phyloP scores from a whole-genome alignment of 1,284 basidiomycete species.

The Microbotryum silenes-acaulis region DNA sequence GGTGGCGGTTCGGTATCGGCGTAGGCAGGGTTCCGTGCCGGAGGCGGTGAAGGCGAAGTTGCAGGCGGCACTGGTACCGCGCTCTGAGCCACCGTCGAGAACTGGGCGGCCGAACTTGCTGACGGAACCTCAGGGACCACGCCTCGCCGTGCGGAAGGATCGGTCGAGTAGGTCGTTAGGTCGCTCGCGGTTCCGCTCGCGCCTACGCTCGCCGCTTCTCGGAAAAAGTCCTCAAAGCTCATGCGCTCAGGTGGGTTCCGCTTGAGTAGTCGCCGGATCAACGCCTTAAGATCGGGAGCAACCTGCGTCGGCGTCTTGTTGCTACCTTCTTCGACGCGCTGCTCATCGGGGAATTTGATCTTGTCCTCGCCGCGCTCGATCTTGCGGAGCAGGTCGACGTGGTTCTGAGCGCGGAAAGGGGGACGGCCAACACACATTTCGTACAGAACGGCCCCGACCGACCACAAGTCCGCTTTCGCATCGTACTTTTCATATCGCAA shows the following conservation, averaged over 20 bases:
- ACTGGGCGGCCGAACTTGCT: background rate
- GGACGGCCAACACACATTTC: slow-evolving; percentile 92
- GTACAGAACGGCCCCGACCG: slow-evolving; percentile 90
- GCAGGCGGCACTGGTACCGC: background rate
- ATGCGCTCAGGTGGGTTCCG: slow-evolving; percentile 77
- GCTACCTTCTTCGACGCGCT: slow-evolving; percentile 25
- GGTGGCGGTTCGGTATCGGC: slow-evolving; percentile 21
- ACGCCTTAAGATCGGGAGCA: slow-evolving; percentile 73
- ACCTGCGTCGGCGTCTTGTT: slow-evolving; percentile 44
- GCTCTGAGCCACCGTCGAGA: background rate
- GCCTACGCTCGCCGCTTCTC: slow-evolving; percentile 43
- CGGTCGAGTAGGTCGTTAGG: slow-evolving; percentile 34
- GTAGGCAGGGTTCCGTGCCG: slow-evolving; percentile 2
- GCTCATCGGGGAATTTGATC: slow-evolving; percentile 87
- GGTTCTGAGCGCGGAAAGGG: slow-evolving; percentile 90
- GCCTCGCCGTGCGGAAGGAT: slow-evolving; percentile 12
- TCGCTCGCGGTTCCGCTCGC: slow-evolving; percentile 8
- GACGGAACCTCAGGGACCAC: background rate
- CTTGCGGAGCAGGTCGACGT: slow-evolving; percentile 87
- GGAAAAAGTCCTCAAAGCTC: slow-evolving; percentile 87
- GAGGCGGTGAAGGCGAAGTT: slow-evolving; percentile 4
- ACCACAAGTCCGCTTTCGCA: slow-evolving; percentile 96
- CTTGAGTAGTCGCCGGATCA: slow-evolving; percentile 76
- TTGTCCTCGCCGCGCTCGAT: slow-evolving; percentile 70
- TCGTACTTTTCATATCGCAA: slow-evolving; percentile 96